Base-by-base conservation (phyloP, 1,284 basidiomycete species). In the Sporisorium graminicola region DNA sequence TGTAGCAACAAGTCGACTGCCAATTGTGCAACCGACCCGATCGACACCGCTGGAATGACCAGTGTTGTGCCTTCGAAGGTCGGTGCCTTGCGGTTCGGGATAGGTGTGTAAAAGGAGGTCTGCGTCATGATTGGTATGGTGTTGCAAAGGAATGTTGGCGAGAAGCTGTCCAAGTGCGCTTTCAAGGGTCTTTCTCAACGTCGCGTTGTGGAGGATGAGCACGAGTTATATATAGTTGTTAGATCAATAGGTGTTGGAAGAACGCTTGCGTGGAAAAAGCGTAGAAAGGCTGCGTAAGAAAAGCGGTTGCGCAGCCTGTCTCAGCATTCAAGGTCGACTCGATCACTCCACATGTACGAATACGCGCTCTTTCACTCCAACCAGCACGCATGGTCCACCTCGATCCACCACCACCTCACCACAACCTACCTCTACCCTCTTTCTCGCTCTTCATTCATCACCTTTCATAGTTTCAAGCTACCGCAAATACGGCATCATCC, bases 1-100 rank as follows among this genome's bases (percentile, higher is more conserved):
- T 80, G 67, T 3, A 84, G 54, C n/a, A 84, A 60, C 16, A 84
- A 60, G 65, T 84, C 82, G 35, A 82, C 54, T 2, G 80, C 62
- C 0, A 84, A 70, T 59, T 82, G 81, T 0, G 81, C 78, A 0
- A 81, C 80, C 6, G 77, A 82, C 18, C 79, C 82, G 40, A 82
- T 73, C n/a, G 77, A 80, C 0, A 82, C 70, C 12, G 70, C 67
- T 0, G 82, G 82, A 1, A 84, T 51, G 55, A 84, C 10, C 29
- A 84, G 73, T 8, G 75, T 81, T 18, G 74, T 58, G 1, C 72
- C 79, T 3, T 35, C 13, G 14, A 82, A 12, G 5, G 47, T 29
- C 7, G 24, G 14, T n/a, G 47, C 63, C 6, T 42, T 51, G 24
- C 47, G 0, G 18, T 40, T 12, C 9, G 27, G 18, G 46, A 58